Conservation (phyloP, 225 moss, liverwort and hornwort genomes). For the Pseudisothecium myosuroides region DNA sequence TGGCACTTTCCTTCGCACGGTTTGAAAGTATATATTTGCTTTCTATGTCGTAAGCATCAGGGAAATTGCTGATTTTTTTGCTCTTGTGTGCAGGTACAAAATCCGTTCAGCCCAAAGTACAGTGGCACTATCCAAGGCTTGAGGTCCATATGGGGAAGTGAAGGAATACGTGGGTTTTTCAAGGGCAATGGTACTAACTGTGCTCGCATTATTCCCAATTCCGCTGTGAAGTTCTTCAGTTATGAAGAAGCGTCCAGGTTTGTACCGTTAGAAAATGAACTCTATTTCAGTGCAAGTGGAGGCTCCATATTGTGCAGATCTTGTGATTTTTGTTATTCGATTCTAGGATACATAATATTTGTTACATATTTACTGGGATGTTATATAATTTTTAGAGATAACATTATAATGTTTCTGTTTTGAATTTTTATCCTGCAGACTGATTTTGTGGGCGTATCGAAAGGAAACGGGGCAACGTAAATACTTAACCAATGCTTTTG, state of each 20-base stretch:
- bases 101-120: constrained; percentile 80
- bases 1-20: not conserved
- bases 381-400: not conserved
- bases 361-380: not conserved
- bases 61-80: not conserved
- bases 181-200: constrained; percentile 98
- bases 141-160: constrained; percentile 71
- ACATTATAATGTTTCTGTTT: not conserved
- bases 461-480: constrained; percentile 66
- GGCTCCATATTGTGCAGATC: not conserved
- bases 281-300: not conserved
- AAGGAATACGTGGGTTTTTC: constrained; percentile 81
- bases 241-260: constrained; percentile 98
- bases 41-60: not conserved
- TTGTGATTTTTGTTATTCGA: not conserved
- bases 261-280: not conserved
- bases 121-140: constrained; percentile 88
- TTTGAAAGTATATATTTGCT: not conserved
- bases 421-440: constrained; percentile 21
- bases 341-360: not conserved
- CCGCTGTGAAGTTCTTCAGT: constrained; percentile 96
- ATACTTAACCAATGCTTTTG: not conserved
- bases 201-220: constrained; percentile 90
- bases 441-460: constrained; percentile 86
- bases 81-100: constrained; percentile 67